These are phyloP conservation scores for Termitomyces sp. DNA, from an alignment of 768 basidiomycete genomes.

Conservation along the genomic window DNA sequence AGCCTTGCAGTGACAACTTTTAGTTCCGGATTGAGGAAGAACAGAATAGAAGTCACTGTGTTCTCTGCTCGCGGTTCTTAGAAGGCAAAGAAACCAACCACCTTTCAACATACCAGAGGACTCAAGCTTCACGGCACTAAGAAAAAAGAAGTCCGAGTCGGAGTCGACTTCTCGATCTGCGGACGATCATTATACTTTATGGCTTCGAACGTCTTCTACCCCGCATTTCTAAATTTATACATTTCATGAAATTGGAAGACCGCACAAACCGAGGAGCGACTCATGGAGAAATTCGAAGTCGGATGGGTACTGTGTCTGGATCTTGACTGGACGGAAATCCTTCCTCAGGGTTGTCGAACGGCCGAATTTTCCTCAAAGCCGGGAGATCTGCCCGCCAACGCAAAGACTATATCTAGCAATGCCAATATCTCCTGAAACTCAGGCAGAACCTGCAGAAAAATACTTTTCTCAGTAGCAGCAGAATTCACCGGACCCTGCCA, in stretches of 20 bases:
- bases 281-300: neutral
- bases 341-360: neutral
- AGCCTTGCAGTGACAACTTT: neutral
- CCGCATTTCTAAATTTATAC: neutral
- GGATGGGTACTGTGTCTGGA: no score
- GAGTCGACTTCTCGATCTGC: neutral
- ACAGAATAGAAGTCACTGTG: neutral
- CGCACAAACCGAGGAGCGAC: neutral
- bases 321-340: neutral
- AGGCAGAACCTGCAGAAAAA: neutral
- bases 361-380: neutral
- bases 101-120: neutral
- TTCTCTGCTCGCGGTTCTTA: neutral
- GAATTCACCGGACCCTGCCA: neutral
- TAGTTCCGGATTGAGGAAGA: neutral
- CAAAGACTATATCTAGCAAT: neutral
- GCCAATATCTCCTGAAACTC: neutral
- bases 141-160: conserved; percentile 1
- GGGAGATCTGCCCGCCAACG: neutral
- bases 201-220: neutral
- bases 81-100: neutral
- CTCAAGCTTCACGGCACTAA: neutral
- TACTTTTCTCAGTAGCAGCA: neutral
- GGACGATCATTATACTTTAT: neutral
- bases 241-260: neutral